Base-by-base conservation (phyloP, 1,139 yeast genomes). In the Suhomyces terraborum region DNA sequence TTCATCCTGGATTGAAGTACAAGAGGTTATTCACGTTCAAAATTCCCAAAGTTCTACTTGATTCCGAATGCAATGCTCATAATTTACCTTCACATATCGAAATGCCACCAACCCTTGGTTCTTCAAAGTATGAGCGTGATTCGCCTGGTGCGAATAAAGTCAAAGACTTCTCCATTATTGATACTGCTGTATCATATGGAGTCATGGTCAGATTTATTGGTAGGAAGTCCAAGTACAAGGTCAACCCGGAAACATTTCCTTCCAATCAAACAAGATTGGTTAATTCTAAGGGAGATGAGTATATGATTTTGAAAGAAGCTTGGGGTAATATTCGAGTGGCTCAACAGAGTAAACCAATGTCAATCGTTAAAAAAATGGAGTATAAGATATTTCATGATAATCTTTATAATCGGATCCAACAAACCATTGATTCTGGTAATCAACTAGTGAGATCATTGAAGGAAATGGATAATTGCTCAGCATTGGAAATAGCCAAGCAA, bases 231-330 rank as follows among this genome's bases (percentile, higher is more conserved):
- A 47, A 49, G 26, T 67, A 64, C 48, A 49, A 54, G 12, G 59
- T 53, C 24, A 55, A 54, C 22, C 47, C 47, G 7, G 42, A 49
- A 8, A 42, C 51, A 2, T 48, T 51, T 40, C 51, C 52, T 14
- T 45, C 42, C 8, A 42, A 41, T 10, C 53, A 58, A 33, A 62
- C 67, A 7, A 58, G 55, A 35, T 61, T 69, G 48, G 59, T 68
- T 35, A 69, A 69, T 49, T 54, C 64, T 28, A 50, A 48, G 19
- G 75, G 75, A 50, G 75, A 70, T 46, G 77, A 72, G 51, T 70
- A 62, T 50, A 64, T 69, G 23, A 69, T 72, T 38, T 57, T 70
- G 36, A 68, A 67, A 45, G 71, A 69, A 37, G 42, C 51, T 12
- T 48, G 51, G 10, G 54, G 55, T n/a, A 55, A 53, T 21, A 51